Evolutionary conservation across 345 rosid species (phyloP).

Genomic region (Rhizophora mangle): DNA sequence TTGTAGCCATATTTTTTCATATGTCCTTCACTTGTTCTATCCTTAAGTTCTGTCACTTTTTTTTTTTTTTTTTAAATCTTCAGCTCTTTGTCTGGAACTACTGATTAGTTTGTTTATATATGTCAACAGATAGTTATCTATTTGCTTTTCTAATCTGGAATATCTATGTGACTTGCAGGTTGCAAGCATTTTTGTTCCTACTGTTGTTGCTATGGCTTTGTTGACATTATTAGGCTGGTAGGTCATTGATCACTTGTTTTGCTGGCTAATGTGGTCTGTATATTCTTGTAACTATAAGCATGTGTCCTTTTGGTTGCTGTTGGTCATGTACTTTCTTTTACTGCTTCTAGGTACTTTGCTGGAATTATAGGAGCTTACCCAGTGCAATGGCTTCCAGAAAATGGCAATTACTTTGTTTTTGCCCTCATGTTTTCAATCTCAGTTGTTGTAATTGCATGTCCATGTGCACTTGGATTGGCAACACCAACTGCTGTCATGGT

Average conservation of each 20-base stretch:
- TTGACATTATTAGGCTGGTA: slow-evolving; percentile 85
- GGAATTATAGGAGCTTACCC: slow-evolving; percentile 89
- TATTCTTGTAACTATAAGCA: neutral
- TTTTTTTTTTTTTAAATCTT: too few relatives aligned
- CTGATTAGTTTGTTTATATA: too few relatives aligned
- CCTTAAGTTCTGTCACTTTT: too few relatives aligned
- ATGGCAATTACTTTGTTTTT: slow-evolving; percentile 85
- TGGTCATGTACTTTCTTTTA: slow-evolving; percentile 11
- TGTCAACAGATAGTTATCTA: neutral
- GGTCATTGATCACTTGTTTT: slow-evolving; percentile 28
- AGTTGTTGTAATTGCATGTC: slow-evolving; percentile 98
- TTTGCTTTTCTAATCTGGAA: slow-evolving; percentile 5
- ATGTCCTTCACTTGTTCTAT: neutral
- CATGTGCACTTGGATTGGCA: slow-evolving; percentile 99
- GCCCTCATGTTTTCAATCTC: slow-evolving; percentile 98
- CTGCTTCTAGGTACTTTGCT: slow-evolving; percentile 59
- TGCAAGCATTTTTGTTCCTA: slow-evolving; percentile 98
- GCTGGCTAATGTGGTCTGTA: neutral
- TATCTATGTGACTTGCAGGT: slow-evolving; percentile 51
- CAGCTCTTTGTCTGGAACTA: too few relatives aligned
- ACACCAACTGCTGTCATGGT: slow-evolving; percentile 99
- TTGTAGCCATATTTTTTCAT: neutral
- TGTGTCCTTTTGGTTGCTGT: neutral
- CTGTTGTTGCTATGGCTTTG: slow-evolving; percentile 69
- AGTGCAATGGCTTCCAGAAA: slow-evolving; percentile 76